These are phyloP conservation scores for Rossbeevera mucosa DNA, from an alignment of 768 basidiomycete genomes.

Conservation along the genomic window DNA sequence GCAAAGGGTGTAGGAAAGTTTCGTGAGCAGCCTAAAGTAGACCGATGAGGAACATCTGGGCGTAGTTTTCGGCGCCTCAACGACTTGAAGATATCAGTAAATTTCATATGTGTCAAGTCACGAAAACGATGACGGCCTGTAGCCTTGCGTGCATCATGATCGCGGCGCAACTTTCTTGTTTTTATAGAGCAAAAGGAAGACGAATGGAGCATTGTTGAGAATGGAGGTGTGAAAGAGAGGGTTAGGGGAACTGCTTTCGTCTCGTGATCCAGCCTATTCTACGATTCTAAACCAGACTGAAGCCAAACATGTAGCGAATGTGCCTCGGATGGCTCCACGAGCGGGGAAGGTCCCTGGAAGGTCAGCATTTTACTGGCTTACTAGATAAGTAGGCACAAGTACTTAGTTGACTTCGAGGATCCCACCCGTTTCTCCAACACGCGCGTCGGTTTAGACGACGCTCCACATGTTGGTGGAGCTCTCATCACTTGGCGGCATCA, in stretches of 20 bases:
- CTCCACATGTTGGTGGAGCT: background rate
- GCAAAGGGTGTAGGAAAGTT: constrained; percentile 2
- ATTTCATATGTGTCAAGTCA: constrained; percentile 18
- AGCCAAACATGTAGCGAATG: background rate
- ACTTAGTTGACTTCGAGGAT: background rate
- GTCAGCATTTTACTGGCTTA: background rate
- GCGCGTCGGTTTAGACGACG: background rate
- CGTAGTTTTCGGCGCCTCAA: constrained; percentile 13
- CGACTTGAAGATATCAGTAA: constrained; percentile 20
- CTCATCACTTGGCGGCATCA: background rate
- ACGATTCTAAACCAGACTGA: constrained; percentile 16
- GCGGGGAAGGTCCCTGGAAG: background rate
- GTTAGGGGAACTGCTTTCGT: background rate
- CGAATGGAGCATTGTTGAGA: constrained; percentile 4
- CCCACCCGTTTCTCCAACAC: constrained; percentile 2
- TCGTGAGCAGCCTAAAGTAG: constrained; percentile 3
- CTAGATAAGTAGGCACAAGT: background rate
- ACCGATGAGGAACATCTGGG: constrained; percentile 2
- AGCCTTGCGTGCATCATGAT: constrained; percentile 7
- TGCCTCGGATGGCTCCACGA: background rate
- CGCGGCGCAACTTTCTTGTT: constrained; percentile 10
- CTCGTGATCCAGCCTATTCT: background rate
- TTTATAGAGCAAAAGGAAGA: constrained; percentile 11
- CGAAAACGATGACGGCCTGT: constrained; percentile 9
- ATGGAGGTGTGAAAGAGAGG: background rate